Evolutionary conservation across 257 asterid genomes (phyloP).

Genomic region (Lycium ferocissimum): DNA sequence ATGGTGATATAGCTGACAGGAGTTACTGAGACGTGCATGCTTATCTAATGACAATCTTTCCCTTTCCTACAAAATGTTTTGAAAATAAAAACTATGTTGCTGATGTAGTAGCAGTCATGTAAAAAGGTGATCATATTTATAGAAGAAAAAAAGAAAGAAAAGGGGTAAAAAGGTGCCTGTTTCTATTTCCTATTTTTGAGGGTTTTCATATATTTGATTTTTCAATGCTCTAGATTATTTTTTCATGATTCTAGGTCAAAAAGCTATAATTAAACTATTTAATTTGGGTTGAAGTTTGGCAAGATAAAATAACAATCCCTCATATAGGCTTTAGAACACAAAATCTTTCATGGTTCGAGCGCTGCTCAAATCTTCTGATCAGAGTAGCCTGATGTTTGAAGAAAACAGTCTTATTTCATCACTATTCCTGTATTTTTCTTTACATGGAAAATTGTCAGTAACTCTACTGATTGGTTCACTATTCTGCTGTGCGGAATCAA

Average conservation of each 20-base stretch:
- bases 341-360: not conserved
- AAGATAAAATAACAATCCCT: not conserved
- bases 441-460: not conserved
- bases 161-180: not conserved
- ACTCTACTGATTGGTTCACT: slow-evolving; percentile 18
- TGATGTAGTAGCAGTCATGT: not conserved
- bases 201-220: not conserved
- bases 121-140: not conserved
- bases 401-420: not conserved
- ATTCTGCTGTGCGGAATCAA: slow-evolving; percentile 22
- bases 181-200: not conserved
- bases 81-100: not conserved
- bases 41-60: not conserved
- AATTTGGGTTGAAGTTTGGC: not conserved
- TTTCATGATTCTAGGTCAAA: not conserved
- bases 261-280: not conserved
- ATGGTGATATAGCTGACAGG: not conserved
- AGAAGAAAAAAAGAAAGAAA: not conserved
- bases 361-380: slow-evolving; percentile 20
- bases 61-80: not conserved
- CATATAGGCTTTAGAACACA: not conserved
- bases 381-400: not conserved
- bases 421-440: not conserved
- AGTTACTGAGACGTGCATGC: not conserved
- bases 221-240: not conserved